Conservation (phyloP, 306 rosid species). For the Crataegus laevigata region DNA sequence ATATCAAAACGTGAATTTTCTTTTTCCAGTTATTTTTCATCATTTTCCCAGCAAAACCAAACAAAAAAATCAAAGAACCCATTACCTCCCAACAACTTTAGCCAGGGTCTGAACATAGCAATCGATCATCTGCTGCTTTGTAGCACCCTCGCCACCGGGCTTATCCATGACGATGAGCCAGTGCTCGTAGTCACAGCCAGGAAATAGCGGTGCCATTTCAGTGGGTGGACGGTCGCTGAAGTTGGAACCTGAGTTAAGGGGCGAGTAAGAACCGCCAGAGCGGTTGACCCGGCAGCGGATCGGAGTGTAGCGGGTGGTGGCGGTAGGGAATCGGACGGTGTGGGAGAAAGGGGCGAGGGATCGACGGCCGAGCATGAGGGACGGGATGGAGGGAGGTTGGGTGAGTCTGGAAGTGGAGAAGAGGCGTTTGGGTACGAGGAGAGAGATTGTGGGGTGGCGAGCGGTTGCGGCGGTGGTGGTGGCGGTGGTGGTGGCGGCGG, state of each 20-base stretch:
- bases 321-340: slow-evolving; percentile 10
- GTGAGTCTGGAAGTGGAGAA: slow-evolving; percentile 30
- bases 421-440: slow-evolving; percentile 31
- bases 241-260: slow-evolving; percentile 60
- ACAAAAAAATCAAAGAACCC: neutral
- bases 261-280: slow-evolving; percentile 67
- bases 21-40: neutral
- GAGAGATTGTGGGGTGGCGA: slow-evolving; percentile 20
- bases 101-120: slow-evolving; percentile 73
- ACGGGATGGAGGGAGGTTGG: slow-evolving; percentile 26
- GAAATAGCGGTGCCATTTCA: slow-evolving; percentile 95
- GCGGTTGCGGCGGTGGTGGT: slow-evolving; percentile 6
- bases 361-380: slow-evolving; percentile 29
- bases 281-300: slow-evolving; percentile 66
- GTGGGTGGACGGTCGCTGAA: slow-evolving; percentile 90
- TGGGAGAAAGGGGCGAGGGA: slow-evolving; percentile 38
- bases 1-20: neutral
- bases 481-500: slow-evolving; percentile 17
- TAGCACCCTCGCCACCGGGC: slow-evolving; percentile 81
- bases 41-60: neutral
- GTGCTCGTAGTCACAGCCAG: slow-evolving; percentile 92
- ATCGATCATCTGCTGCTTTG: slow-evolving; percentile 81
- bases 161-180: slow-evolving; percentile 95
- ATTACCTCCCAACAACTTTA: slow-evolving; percentile 63
- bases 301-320: slow-evolving; percentile 32